Conservation (phyloP, 1,284 basidiomycete genomes). For the Fomitopsis schrenkii region DNA sequence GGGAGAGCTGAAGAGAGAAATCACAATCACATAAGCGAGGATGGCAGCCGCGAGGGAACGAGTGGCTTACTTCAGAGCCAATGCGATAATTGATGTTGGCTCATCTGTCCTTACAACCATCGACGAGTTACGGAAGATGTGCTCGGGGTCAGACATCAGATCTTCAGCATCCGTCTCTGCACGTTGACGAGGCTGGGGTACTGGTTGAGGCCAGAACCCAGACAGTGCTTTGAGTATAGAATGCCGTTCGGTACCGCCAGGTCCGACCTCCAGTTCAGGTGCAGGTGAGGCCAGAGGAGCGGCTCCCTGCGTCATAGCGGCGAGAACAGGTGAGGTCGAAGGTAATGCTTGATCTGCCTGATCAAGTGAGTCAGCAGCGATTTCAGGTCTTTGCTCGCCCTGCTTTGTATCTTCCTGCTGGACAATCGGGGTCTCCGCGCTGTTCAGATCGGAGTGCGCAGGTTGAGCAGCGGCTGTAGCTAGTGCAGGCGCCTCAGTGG, state of each 20-base stretch:
- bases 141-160: conserved; percentile 74
- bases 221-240: conserved; percentile 87
- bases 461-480: background rate
- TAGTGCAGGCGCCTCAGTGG: conserved; percentile 22
- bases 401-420: background rate
- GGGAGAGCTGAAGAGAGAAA: conserved; percentile 59
- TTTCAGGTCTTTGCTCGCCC: background rate
- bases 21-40: background rate
- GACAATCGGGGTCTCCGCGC: too few relatives aligned
- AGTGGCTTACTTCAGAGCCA: conserved; percentile 76
- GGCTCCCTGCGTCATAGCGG: conserved; percentile 29
- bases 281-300: conserved; percentile 47
- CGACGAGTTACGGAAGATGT: conserved; percentile 92
- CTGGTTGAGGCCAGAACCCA: conserved; percentile 72
- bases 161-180: conserved; percentile 57
- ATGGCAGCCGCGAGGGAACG: background rate
- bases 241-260: conserved; percentile 55
- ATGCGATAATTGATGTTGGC: conserved; percentile 96
- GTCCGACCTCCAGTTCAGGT: conserved; percentile 49
- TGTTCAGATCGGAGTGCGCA: background rate
- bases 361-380: background rate
- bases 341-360: conserved; percentile 33
- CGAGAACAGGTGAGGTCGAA: conserved; percentile 45
- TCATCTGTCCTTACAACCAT: conserved; percentile 98
- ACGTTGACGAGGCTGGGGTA: conserved; percentile 36